Conservation (phyloP, 306 rosid species). For the Quercus mongolica region DNA sequence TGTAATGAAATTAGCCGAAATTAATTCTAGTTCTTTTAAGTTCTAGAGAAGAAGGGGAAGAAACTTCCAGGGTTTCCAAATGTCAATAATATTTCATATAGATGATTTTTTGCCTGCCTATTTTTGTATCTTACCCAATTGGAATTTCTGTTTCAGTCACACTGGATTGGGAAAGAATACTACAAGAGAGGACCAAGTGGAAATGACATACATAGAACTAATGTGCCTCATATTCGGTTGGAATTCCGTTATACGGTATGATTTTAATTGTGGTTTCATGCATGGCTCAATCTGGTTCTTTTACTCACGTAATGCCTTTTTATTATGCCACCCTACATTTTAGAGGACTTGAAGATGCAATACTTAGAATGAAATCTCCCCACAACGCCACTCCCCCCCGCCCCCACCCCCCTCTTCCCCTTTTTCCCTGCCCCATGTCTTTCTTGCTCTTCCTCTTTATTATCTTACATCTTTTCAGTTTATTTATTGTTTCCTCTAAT, state of each 20-base stretch:
- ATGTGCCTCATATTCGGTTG: conserved; percentile 94
- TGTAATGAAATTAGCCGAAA: background rate
- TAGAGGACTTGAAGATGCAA: background rate
- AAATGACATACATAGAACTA: conserved; percentile 87
- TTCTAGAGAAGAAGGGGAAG: background rate
- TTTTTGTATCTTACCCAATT: conserved; percentile 10
- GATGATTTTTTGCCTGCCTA: background rate
- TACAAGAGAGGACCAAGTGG: conserved; percentile 92
- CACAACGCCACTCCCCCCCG: no score
- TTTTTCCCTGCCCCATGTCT: background rate
- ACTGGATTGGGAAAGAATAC: conserved; percentile 92
- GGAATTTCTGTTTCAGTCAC: conserved; percentile 51
- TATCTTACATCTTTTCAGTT: no score
- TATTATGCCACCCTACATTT: background rate
- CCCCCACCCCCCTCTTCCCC: background rate
- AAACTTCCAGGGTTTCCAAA: background rate
- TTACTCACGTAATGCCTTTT: background rate
- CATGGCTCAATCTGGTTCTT: background rate
- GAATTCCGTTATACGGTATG: conserved; percentile 90
- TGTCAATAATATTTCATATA: background rate
- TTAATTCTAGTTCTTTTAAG: background rate
- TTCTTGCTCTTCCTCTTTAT: no score
- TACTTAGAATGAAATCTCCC: background rate
- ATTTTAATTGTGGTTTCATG: background rate
- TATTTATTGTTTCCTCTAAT: background rate